Conservation (phyloP, 257 asterid species). For the Gynochthodes officinalis region DNA sequence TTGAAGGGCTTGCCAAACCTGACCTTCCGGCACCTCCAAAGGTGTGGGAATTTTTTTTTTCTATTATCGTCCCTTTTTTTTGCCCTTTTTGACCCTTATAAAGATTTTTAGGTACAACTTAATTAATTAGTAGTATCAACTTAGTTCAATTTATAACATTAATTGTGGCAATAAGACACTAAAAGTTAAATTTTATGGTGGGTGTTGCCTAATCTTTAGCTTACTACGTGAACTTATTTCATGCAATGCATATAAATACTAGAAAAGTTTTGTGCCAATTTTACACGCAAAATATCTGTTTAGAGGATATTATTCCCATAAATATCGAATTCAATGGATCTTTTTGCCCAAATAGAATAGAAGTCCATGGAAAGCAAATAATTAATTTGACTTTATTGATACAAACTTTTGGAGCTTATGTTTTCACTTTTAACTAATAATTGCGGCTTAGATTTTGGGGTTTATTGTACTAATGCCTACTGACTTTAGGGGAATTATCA, state of each 20-base stretch:
- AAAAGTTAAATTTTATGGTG: not conserved
- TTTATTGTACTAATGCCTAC: too few relatives aligned
- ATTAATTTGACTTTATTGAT: not conserved
- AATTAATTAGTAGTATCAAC: too few relatives aligned
- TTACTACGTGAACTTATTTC: not conserved
- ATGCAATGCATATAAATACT: not conserved
- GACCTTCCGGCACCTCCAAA: not conserved
- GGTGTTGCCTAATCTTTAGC: too few relatives aligned
- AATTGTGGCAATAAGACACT: too few relatives aligned
- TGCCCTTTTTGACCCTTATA: too few relatives aligned
- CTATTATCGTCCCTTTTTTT: not conserved
- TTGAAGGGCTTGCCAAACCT: not conserved
- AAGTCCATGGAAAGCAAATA: not conserved
- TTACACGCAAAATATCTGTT: not conserved
- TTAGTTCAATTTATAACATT: too few relatives aligned
- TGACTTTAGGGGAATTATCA: too few relatives aligned
- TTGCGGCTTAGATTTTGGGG: too few relatives aligned
- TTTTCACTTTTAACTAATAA: too few relatives aligned
- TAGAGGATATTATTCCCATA: not conserved
- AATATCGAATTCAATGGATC: slow-evolving; percentile 1
- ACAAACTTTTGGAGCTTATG: too few relatives aligned
- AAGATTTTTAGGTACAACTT: too few relatives aligned
- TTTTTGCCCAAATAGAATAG: not conserved
- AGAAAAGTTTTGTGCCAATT: not conserved
- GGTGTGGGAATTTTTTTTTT: not conserved